phyloP scores from a whole-genome alignment of 2,329 filamentous ascomycete genomes.

The Exophiala lecanii-corni region DNA sequence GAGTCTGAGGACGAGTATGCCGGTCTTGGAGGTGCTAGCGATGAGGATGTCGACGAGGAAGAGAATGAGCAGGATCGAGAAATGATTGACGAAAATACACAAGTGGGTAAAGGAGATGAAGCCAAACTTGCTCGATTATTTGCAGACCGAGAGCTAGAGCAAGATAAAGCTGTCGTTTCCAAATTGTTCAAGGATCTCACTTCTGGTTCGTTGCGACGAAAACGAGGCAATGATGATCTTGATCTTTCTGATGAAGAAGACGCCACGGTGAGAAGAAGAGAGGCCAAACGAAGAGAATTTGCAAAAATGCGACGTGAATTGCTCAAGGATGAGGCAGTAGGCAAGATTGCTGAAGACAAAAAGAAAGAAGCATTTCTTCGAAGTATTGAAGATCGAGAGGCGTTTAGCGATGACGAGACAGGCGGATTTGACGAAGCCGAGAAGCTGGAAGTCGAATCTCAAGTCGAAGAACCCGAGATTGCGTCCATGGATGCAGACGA shows the following conservation, averaged over 20 bases:
- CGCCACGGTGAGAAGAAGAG: constrained; percentile 68
- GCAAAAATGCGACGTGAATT: constrained; percentile 87
- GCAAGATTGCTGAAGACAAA: constrained; percentile 82
- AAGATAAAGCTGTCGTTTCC: constrained; percentile 81
- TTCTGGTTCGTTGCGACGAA: constrained; percentile 78
- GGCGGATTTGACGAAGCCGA: constrained; percentile 54
- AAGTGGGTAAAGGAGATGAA: constrained; percentile 71
- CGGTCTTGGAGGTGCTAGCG: constrained; percentile 82
- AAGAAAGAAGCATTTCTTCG: constrained; percentile 87
- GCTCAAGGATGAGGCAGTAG: constrained; percentile 81
- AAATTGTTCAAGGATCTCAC: constrained; percentile 92
- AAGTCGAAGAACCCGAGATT: constrained; percentile 36
- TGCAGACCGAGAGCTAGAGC: constrained; percentile 72
- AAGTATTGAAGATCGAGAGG: constrained; percentile 78
- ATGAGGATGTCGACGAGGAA: constrained; percentile 71
- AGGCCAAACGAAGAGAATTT: constrained; percentile 82
- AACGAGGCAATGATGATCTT: constrained; percentile 70
- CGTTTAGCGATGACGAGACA: constrained; percentile 55
- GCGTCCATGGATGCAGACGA: constrained; percentile 29
- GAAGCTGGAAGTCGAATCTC: constrained; percentile 13
- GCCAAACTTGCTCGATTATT: constrained; percentile 78
- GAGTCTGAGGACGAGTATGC: constrained; percentile 99
- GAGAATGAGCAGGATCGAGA: constrained; percentile 70
- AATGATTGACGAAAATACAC: constrained; percentile 80
- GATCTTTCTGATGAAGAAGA: constrained; percentile 90